Conservation (phyloP, 1,284 basidiomycete species). For the Cryptococcus amylolentus region DNA sequence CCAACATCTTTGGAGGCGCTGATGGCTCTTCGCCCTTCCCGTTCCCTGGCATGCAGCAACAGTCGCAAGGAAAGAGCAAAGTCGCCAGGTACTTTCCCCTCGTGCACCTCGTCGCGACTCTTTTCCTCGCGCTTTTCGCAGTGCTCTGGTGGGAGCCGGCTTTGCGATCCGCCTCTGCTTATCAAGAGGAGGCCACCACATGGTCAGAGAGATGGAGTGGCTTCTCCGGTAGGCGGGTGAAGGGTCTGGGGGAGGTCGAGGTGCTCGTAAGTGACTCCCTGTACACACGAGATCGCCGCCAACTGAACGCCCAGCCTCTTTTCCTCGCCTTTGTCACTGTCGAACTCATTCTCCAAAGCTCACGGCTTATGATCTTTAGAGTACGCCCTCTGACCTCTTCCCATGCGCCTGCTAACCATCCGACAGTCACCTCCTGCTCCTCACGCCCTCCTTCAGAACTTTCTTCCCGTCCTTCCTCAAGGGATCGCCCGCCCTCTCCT, state of each 20-base stretch:
- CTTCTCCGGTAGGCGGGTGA: conserved; percentile 19
- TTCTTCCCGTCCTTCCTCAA: conserved; percentile 48
- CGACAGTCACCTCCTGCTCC: conserved; percentile 39
- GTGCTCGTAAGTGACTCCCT: conserved; percentile 18
- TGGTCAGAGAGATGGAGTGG: conserved; percentile 22
- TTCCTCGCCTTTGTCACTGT: conserved; percentile 50
- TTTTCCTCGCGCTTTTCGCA: conserved; percentile 39
- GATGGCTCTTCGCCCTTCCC: conserved; percentile 4
- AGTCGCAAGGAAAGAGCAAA: conserved; percentile 15
- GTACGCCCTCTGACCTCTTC: conserved; percentile 18
- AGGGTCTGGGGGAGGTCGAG: conserved; percentile 20
- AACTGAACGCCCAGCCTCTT: conserved; percentile 36
- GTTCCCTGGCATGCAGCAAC: conserved; percentile 16
- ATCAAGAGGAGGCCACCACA: conserved; percentile 12
- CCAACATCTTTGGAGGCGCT: conserved; percentile 8
- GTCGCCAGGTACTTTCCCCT: conserved; percentile 39
- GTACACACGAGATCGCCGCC: neutral
- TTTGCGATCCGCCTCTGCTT: conserved; percentile 14
- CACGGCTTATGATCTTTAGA: conserved; percentile 41
- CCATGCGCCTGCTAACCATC: neutral
- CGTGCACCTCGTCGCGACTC: conserved; percentile 36
- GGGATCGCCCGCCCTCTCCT: conserved; percentile 33
- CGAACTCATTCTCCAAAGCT: conserved; percentile 46
- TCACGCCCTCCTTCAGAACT: conserved; percentile 42
- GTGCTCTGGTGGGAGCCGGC: conserved; percentile 48